Conservation (phyloP, 352 stramenopile genomes). For the Pythium insidiosum region DNA sequence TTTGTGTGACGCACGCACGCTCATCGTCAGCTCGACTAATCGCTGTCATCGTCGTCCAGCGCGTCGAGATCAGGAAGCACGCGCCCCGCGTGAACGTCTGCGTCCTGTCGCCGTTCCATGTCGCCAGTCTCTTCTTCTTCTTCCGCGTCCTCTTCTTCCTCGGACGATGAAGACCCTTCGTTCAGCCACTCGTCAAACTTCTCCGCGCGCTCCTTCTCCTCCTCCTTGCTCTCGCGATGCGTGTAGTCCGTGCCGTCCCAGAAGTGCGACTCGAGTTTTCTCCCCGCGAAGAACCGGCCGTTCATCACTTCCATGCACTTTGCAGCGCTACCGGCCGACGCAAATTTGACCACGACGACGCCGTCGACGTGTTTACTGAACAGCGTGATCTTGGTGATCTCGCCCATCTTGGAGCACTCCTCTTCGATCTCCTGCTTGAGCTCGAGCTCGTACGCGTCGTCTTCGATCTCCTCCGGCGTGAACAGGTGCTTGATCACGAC, state of each 20-base stretch:
- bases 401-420: conserved; percentile 83
- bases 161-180: conserved; percentile 51
- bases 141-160: conserved; percentile 27
- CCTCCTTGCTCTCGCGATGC: conserved; percentile 60
- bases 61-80: conserved; percentile 49
- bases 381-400: conserved; percentile 69
- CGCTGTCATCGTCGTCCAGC: conserved; percentile 17
- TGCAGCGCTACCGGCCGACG: conserved; percentile 72
- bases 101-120: conserved; percentile 13
- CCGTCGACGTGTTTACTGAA: conserved; percentile 90
- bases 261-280: conserved; percentile 86
- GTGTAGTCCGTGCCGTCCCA: conserved; percentile 96
- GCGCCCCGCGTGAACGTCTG: conserved; percentile 32
- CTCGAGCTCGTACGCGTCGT: conserved; percentile 63
- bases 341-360: conserved; percentile 94
- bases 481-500: conserved; percentile 97
- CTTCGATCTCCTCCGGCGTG: conserved; percentile 79
- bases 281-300: conserved; percentile 81
- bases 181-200: conserved; percentile 95
- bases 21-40: conserved; percentile 10
- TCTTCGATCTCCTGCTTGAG: conserved; percentile 71
- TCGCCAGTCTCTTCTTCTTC: conserved; percentile 14
- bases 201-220: conserved; percentile 82
- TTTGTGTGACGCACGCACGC: no score
- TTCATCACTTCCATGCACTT: conserved; percentile 88